A percentile compares a stretch with the other conserved stretches of the same genome.
phyloP scores from a whole-genome alignment of 1,284 basidiomycete species.

The Gymnopus androsaceus region DNA sequence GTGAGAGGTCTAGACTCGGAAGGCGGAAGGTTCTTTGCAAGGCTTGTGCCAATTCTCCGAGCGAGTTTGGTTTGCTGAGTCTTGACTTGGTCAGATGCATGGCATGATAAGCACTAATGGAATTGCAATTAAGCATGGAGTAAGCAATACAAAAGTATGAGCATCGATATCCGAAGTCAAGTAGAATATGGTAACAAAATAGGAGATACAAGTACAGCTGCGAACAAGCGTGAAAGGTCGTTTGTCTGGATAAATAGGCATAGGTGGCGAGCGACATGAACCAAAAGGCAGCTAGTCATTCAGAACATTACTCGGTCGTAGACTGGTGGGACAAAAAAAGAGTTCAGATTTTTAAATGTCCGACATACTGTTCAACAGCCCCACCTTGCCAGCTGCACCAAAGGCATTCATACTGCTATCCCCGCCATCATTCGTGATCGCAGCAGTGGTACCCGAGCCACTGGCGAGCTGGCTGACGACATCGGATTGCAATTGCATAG shows the following conservation, averaged over 20 bases:
- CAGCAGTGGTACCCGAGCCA: constrained; percentile 30
- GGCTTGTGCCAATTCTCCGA: no score
- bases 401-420: constrained; percentile 36
- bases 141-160: no score
- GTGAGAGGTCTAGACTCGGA: no score
- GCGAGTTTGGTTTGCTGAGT: no score
- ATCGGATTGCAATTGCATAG: constrained; percentile 87
- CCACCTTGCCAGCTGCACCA: constrained; percentile 50
- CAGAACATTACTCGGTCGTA: neutral
- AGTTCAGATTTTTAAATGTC: constrained; percentile 34
- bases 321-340: neutral
- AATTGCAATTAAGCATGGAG: no score
- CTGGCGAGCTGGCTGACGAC: constrained; percentile 51
- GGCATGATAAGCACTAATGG: no score
- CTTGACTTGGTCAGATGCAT: no score
- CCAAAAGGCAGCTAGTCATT: no score
- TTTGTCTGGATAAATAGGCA: no score
- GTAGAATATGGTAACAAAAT: neutral
- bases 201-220: neutral
- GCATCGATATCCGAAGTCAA: no score
- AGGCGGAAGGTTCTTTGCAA: no score
- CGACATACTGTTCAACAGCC: constrained; percentile 54
- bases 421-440: constrained; percentile 43
- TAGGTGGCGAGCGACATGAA: no score
- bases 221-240: neutral